phyloP scores from a whole-genome alignment of 2,329 filamentous ascomycete genomes.

The Penicillium aurantiogriseum region DNA sequence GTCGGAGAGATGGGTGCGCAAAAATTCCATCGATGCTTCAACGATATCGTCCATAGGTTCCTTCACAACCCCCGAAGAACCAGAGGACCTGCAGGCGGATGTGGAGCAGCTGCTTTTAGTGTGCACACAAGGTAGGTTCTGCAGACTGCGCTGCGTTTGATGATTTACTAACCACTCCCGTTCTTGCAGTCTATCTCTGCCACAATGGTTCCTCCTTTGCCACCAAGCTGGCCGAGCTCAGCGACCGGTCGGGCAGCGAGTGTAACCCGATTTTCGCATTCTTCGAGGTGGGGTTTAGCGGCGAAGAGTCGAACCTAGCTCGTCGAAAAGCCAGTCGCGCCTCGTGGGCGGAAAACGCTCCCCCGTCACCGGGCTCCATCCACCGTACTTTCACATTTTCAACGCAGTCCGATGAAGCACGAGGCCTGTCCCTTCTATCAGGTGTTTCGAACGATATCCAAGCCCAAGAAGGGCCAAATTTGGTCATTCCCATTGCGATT shows the following conservation, averaged over 20 bases:
- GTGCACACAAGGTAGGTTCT: constrained; percentile 53
- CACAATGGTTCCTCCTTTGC: constrained; percentile 54
- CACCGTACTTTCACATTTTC: constrained; percentile 44
- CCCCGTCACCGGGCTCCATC: constrained; percentile 33
- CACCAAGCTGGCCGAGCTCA: constrained; percentile 53
- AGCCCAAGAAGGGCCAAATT: constrained; percentile 48
- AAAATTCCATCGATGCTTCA: constrained; percentile 30
- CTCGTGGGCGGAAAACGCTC: constrained; percentile 31
- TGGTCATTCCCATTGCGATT: constrained; percentile 52
- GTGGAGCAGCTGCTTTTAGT: constrained; percentile 50
- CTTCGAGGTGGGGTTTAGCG: constrained; percentile 50
- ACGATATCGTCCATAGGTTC: constrained; percentile 27
- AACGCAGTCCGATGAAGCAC: constrained; percentile 47
- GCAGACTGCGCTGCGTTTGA: constrained; percentile 1
- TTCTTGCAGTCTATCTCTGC: constrained; percentile 53
- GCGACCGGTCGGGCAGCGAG: constrained; percentile 45
- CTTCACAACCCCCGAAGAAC: constrained; percentile 39
- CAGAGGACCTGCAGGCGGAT: constrained; percentile 48
- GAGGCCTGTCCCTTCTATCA: constrained; percentile 49
- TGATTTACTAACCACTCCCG: constrained; percentile 10
- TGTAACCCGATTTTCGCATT: constrained; percentile 57
- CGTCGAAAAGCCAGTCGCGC: constrained; percentile 32
- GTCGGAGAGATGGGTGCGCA: constrained; percentile 45
- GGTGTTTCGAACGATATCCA: constrained; percentile 52
- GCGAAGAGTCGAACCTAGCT: constrained; percentile 38